Evolutionary conservation across 768 basidiomycete species (phyloP).

Genomic region (Tylopilus intermedius): DNA sequence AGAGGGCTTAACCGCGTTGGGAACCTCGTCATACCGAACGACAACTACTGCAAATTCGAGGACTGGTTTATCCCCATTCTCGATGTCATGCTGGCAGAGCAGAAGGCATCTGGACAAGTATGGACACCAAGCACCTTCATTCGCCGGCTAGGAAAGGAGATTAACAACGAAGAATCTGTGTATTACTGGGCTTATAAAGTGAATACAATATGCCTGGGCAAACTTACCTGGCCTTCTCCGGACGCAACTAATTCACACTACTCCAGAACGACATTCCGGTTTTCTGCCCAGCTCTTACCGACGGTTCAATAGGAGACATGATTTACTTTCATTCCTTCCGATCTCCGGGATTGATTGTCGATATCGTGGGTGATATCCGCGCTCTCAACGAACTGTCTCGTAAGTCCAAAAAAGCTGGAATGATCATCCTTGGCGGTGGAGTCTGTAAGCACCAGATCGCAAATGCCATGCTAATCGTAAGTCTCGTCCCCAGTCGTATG

Average conservation of each 20-base stretch:
- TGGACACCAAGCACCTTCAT: conserved; percentile 98
- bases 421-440: conserved; percentile 97
- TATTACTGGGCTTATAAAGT: conserved; percentile 99
- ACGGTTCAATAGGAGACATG: conserved; percentile 98
- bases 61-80: conserved; percentile 98
- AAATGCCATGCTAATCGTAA: conserved; percentile 98
- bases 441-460: conserved; percentile 99
- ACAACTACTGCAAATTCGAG: conserved; percentile 99
- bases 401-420: conserved; percentile 87
- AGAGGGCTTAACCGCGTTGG: conserved; percentile 97
- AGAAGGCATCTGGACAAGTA: conserved; percentile 58
- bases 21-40: conserved; percentile 93
- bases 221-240: conserved; percentile 9
- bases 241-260: conserved; percentile 23
- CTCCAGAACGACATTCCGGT: conserved; percentile 94
- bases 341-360: conserved; percentile 76
- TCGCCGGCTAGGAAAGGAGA: conserved; percentile 90
- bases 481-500: conserved; percentile 15
- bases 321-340: conserved; percentile 97
- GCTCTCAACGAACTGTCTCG: conserved; percentile 85
- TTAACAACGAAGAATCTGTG: conserved; percentile 93
- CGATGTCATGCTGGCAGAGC: conserved; percentile 85
- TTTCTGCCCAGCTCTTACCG: conserved; percentile 96
- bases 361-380: conserved; percentile 94
- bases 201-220: conserved; percentile 32